Conservation (phyloP, 805 yeast genomes). For the Teunomyces barrocoloradensis region DNA sequence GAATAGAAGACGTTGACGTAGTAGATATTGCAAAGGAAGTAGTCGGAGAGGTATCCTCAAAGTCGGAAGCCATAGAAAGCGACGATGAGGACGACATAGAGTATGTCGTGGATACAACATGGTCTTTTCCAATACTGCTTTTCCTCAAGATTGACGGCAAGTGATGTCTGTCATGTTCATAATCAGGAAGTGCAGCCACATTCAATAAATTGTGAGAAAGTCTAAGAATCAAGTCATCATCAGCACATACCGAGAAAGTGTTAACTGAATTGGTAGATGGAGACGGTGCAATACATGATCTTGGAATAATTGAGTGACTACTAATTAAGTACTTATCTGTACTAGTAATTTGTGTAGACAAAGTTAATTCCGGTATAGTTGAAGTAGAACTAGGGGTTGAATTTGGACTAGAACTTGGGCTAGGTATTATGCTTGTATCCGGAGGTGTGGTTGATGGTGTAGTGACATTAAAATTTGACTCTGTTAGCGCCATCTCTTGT, state of each 20-base stretch:
- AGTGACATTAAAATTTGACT: conserved; percentile 11
- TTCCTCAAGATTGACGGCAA: neutral
- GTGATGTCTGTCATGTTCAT: neutral
- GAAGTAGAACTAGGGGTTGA: neutral
- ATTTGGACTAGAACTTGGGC: neutral
- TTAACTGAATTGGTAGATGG: conserved; percentile 8
- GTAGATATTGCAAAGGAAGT: neutral
- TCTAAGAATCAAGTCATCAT: neutral
- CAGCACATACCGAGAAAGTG: neutral
- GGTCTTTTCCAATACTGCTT: neutral
- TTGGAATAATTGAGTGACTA: conserved; percentile 10
- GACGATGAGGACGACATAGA: neutral
- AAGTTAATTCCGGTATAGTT: neutral
- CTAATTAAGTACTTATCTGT: conserved; percentile 7
- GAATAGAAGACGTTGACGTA: neutral
- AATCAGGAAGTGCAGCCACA: neutral
- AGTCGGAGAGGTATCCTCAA: conserved; percentile 2
- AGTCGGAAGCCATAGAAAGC: neutral
- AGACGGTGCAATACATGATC: conserved; percentile 12
- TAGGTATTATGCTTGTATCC: neutral
- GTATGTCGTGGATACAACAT: neutral
- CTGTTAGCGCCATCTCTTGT: conserved; percentile 7
- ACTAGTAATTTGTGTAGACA: neutral
- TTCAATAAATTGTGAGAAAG: neutral
- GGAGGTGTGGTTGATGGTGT: conserved; percentile 10